Conservation (phyloP, 129 eudicot species). For the Tanacetum coccineum region DNA sequence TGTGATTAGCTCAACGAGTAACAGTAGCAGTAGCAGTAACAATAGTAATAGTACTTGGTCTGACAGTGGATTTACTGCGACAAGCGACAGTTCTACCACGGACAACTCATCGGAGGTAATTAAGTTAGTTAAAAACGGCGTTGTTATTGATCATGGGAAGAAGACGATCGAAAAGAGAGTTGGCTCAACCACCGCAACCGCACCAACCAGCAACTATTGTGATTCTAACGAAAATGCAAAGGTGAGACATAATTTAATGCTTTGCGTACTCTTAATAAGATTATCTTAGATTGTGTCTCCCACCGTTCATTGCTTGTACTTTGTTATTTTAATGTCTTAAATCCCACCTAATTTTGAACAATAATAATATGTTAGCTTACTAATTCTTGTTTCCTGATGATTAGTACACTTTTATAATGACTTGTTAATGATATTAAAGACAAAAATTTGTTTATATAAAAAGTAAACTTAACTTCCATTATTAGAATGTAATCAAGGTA, state of each 20-base stretch:
- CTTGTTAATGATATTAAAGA: too few species aligned
- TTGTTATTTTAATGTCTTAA: not conserved
- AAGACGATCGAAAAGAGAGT: conserved; percentile 26
- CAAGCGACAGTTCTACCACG: conserved; percentile 31
- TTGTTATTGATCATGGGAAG: conserved; percentile 18
- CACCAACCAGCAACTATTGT: conserved; percentile 31
- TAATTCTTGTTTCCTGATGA: not conserved
- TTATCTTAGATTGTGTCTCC: not conserved
- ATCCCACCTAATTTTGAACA: conserved; percentile 16
- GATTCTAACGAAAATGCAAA: conserved; percentile 30
- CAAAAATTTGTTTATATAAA: too few species aligned
- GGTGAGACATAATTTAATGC: conserved; percentile 39
- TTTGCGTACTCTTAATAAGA: conserved; percentile 12
- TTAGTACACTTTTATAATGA: too few species aligned
- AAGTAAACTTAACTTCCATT: too few species aligned
- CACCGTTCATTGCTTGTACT: conserved; percentile 16
- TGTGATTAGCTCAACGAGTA: conserved; percentile 12
- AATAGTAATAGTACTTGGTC: conserved; percentile 41
- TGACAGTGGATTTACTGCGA: conserved; percentile 48
- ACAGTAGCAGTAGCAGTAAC: conserved; percentile 23
- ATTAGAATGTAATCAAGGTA: too few species aligned
- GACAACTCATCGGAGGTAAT: conserved; percentile 27
- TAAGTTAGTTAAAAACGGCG: conserved; percentile 30
- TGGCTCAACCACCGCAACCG: conserved; percentile 41
- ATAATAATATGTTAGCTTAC: not conserved